Evolutionary conservation across 2,329 filamentous ascomycete genomes (phyloP).

Genomic region (Pseudogymnoascus sp.): DNA sequence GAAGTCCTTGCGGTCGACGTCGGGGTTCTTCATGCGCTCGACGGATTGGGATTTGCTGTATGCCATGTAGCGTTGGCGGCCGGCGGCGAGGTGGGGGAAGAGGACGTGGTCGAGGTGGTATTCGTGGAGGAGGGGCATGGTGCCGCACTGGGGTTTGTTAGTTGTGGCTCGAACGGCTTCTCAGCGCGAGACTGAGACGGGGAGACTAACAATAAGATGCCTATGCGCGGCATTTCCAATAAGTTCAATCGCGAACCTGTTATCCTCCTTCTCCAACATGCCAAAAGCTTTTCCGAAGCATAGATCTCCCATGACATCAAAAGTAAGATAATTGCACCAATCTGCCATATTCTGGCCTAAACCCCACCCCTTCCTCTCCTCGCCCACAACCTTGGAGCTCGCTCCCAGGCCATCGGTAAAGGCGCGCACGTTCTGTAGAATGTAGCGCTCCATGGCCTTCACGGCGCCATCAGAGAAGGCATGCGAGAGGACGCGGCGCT

Average conservation of each 20-base stretch:
- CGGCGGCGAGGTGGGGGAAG: constrained; percentile 58
- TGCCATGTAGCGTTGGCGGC: constrained; percentile 61
- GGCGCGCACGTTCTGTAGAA: constrained; percentile 35
- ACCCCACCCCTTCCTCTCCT: constrained; percentile 44
- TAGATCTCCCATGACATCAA: constrained; percentile 44
- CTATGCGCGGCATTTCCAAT: constrained; percentile 61
- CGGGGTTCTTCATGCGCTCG: constrained; percentile 57
- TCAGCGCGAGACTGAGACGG: too few relatives aligned
- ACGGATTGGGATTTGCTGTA: constrained; percentile 61
- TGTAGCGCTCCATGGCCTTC: constrained; percentile 28
- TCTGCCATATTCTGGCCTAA: constrained; percentile 52
- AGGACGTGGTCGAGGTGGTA: constrained; percentile 60
- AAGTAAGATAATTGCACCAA: constrained; percentile 35
- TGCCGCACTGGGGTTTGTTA: constrained; percentile 48
- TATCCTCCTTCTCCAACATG: constrained; percentile 43
- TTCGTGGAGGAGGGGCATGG: constrained; percentile 61
- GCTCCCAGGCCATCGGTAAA: constrained; percentile 53
- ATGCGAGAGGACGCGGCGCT: constrained; percentile 56
- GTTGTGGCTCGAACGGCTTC: too few relatives aligned
- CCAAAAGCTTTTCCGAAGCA: constrained; percentile 45
- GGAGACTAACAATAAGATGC: constrained; percentile 56
- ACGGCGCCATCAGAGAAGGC: constrained; percentile 44
- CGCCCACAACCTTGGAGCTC: constrained; percentile 19
- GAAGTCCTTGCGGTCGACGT: constrained; percentile 60
- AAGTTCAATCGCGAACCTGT: constrained; percentile 58